Base-by-base conservation (phyloP, 2,329 filamentous ascomycete species). In the Epichloe bromicola region DNA sequence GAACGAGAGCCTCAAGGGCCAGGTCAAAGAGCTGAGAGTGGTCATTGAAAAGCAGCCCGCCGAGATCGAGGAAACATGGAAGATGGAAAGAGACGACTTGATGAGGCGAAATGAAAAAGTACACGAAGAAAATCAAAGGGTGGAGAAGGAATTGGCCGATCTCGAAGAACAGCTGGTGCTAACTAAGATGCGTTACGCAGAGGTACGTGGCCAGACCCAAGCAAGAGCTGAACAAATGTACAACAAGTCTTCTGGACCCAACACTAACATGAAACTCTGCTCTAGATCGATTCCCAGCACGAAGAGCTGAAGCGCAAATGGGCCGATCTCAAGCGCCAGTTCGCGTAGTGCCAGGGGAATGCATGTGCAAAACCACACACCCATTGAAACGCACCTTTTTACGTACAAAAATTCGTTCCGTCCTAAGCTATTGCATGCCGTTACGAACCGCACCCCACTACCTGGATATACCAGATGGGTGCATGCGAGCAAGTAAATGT, bases 61-160 rank as follows among this genome's bases (percentile, higher is more conserved):
- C 41, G 89, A 97, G 65, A 82, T 97, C 5, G 93, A 98, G 65
- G 78, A 80, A 53, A 78, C 82, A 49, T 80, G 95, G 68, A 82
- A 86, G 64, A 78, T 79, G 11, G 91, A 97, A 68, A 90, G 95
- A 70, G 90, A 96, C 51, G 80, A 86, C 49, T 81, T 97, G 60
- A 93, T 97, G 85, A 83, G 88, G 66, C 81, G 89, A 54, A 97
- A 97, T 64, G 79, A 86, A 55, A 88, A 94, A 61, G 90, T 97
- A 7, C 90, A 97, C 62, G 89, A 95, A 59, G 88, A 95, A 70
- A 98, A 97, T 62, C 78, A 86, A 54, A 80, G 76, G 52, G 71
- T 98, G 58, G 90, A 96, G 68, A 91, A 95, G 63, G 87, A 93
- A 61, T 79, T 95, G 77, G 77, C 80, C 5, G 89, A 96, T 59